phyloP scores from a whole-genome alignment of 2,329 filamentous ascomycete species.

The Aspergillus sp. region DNA sequence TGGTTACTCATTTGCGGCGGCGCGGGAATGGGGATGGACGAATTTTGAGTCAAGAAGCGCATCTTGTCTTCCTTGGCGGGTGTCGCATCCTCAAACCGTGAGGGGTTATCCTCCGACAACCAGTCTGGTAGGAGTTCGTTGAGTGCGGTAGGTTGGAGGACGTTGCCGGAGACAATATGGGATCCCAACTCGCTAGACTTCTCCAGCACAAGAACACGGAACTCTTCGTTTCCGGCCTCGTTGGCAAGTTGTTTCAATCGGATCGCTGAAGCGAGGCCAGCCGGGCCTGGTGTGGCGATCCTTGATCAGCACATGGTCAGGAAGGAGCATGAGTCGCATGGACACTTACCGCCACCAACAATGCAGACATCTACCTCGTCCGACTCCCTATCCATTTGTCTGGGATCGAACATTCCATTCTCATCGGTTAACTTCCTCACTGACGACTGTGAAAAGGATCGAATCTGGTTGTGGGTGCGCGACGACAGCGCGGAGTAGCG shows the following conservation, averaged over 20 bases:
- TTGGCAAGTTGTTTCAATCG: conserved; percentile 91
- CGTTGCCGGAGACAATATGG: conserved; percentile 91
- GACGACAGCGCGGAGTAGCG: conserved; percentile 15
- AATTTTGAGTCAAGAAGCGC: conserved; percentile 81
- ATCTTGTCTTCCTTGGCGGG: conserved; percentile 77
- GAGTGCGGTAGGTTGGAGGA: conserved; percentile 80
- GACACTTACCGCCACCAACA: conserved; percentile 64
- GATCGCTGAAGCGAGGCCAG: conserved; percentile 86
- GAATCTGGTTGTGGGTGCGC: conserved; percentile 20
- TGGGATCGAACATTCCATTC: conserved; percentile 56
- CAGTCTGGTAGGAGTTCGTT: conserved; percentile 90
- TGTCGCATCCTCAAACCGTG: conserved; percentile 78
- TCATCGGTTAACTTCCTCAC: conserved; percentile 34
- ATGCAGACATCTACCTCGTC: conserved; percentile 97
- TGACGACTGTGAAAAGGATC: conserved; percentile 38
- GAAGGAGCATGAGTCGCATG: background rate
- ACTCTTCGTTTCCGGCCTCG: conserved; percentile 89
- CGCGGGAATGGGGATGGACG: conserved; percentile 68
- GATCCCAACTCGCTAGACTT: conserved; percentile 93
- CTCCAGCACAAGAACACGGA: conserved; percentile 83
- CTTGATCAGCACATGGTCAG: background rate
- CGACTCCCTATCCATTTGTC: conserved; percentile 68
- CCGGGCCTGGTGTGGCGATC: conserved; percentile 51
- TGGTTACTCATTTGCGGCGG: conserved; percentile 98
- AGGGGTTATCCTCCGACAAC: conserved; percentile 79